Conservation (phyloP, 164 flowering plant species). For the Chloranthus sessilifolius region DNA sequence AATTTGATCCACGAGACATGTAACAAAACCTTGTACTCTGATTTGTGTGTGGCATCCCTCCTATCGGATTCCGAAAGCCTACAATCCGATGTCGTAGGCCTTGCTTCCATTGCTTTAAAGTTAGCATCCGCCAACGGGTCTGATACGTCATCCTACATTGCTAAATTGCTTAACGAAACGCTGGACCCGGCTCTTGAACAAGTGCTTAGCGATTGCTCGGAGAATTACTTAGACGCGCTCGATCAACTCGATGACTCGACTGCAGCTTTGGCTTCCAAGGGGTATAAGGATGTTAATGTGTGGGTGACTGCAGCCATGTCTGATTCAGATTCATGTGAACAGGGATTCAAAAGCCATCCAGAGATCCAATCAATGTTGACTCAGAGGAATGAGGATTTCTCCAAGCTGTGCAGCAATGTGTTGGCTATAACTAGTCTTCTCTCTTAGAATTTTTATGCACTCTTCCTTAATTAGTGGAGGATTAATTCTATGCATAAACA, state of each 20-base stretch:
- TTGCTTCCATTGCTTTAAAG: neutral
- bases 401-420: slow-evolving; percentile 2
- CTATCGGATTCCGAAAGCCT: neutral
- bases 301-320: slow-evolving; percentile 10
- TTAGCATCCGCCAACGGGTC: neutral
- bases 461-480: too few species aligned
- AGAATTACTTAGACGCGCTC: neutral
- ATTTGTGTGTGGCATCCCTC: neutral
- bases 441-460: too few species aligned
- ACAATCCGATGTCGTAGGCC: neutral
- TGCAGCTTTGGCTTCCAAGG: neutral
- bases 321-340: slow-evolving; percentile 6
- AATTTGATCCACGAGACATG: neutral
- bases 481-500: too few species aligned
- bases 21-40: slow-evolving; percentile 2
- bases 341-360: neutral
- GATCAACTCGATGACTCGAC: slow-evolving; percentile 6
- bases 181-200: neutral
- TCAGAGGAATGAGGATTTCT: neutral
- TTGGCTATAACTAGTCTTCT: slow-evolving; percentile 4
- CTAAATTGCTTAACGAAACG: neutral
- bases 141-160: neutral
- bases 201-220: neutral
- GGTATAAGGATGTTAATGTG: neutral
- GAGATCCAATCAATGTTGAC: neutral